Percentiles rank a stretch among this genome's conserved stretches.
Evolutionary conservation across 805 yeast species (phyloP).

Genomic region (Yarrowia alimentaria): DNA sequence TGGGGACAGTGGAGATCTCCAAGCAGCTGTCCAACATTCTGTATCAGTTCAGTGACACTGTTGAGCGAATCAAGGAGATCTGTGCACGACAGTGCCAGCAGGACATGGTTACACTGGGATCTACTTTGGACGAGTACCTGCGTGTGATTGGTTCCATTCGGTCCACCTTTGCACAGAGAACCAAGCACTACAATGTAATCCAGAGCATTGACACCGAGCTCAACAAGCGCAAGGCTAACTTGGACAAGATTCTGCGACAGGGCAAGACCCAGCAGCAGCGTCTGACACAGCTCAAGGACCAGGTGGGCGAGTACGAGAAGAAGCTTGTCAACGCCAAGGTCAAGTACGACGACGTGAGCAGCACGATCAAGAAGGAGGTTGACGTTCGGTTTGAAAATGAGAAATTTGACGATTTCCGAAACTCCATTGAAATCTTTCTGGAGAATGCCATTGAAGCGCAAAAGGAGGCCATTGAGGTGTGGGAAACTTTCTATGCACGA

Average conservation of each 20-base stretch:
- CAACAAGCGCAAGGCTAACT: constrained; percentile 47
- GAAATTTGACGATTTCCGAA: constrained; percentile 78
- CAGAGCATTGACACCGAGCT: constrained; percentile 49
- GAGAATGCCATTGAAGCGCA: constrained; percentile 91
- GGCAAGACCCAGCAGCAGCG: constrained; percentile 63
- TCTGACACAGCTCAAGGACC: constrained; percentile 55
- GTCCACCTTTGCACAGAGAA: constrained; percentile 70
- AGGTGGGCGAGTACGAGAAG: constrained; percentile 54
- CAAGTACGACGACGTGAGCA: constrained; percentile 62
- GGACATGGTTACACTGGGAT: constrained; percentile 81
- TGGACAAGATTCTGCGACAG: constrained; percentile 48
- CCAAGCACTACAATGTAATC: constrained; percentile 51
- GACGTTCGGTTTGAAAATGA: constrained; percentile 61
- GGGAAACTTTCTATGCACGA: constrained; percentile 57
- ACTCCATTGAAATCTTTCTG: constrained; percentile 82
- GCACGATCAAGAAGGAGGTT: constrained; percentile 66
- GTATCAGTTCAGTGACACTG: constrained; percentile 67
- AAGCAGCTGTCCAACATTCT: constrained; percentile 62
- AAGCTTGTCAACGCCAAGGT: constrained; percentile 54
- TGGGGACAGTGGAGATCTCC: constrained; percentile 75
- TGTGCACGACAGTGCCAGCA: constrained; percentile 76
- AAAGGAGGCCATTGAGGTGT: constrained; percentile 62
- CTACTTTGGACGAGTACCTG: constrained; percentile 83
- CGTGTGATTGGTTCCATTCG: constrained; percentile 74
- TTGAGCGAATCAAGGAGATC: constrained; percentile 66